Percentiles rank a stretch among this genome's conserved stretches.
These are phyloP conservation scores for Intubia oerlemansii DNA, from an alignment of 2,329 filamentous ascomycete genomes.

Conservation along the genomic window DNA sequence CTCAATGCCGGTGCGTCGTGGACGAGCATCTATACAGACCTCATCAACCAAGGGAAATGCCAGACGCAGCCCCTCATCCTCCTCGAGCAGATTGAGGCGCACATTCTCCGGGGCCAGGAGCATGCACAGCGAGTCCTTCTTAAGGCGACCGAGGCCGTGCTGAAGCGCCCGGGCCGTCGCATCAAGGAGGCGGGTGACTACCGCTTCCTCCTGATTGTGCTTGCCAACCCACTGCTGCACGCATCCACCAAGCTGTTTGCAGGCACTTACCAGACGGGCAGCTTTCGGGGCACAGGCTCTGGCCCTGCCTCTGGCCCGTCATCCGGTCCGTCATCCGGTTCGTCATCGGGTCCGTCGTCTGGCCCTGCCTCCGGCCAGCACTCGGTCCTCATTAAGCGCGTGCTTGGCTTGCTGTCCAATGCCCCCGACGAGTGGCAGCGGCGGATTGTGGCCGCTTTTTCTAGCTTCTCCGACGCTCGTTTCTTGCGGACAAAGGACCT, in stretches of 20 bases:
- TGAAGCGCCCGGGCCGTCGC: conserved; percentile 58
- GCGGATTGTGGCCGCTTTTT: conserved; percentile 59
- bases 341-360: too few relatives aligned
- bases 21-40: conserved; percentile 34
- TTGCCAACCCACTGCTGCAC: conserved; percentile 60
- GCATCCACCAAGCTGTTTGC: conserved; percentile 17
- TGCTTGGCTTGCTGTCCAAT: conserved; percentile 62
- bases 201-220: conserved; percentile 56
- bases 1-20: conserved; percentile 47
- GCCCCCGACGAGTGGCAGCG: conserved; percentile 55
- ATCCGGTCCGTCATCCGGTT: too few relatives aligned
- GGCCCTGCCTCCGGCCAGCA: conserved; percentile 41
- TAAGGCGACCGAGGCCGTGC: conserved; percentile 55
- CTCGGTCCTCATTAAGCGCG: conserved; percentile 67
- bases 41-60: conserved; percentile 17
- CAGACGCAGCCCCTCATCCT: conserved; percentile 17
- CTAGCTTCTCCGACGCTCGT: conserved; percentile 41
- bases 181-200: conserved; percentile 47
- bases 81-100: conserved; percentile 20
- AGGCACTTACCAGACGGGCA: conserved; percentile 17
- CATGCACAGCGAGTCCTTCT: conserved; percentile 50
- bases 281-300: too few relatives aligned
- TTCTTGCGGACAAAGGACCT: conserved; percentile 61
- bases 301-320: too few relatives aligned
- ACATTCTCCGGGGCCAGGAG: conserved; percentile 35